These are phyloP conservation scores for Pyricularia grisea DNA, from an alignment of 2,329 filamentous ascomycete genomes.

Conservation along the genomic window DNA sequence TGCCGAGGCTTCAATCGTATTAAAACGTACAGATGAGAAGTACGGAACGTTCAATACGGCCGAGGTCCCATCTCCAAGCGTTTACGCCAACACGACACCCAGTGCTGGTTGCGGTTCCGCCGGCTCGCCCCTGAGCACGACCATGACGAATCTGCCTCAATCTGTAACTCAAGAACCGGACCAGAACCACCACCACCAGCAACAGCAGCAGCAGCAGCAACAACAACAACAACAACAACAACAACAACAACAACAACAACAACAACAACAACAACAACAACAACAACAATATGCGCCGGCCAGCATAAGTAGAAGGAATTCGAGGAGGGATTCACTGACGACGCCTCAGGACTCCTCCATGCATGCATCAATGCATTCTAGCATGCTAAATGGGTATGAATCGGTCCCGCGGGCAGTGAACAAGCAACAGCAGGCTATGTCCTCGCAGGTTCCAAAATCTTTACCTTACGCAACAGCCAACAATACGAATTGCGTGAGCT, in stretches of 20 bases:
- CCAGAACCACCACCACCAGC: too few species aligned
- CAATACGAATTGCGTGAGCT: background rate
- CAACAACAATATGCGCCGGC: background rate
- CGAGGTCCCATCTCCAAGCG: slow-evolving; percentile 47
- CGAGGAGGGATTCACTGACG: background rate
- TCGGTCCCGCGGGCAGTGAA: slow-evolving; percentile 3
- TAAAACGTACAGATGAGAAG: slow-evolving; percentile 70
- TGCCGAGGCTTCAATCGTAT: slow-evolving; percentile 66
- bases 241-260: too few species aligned
- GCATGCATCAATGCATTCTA: background rate
- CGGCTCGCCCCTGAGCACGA: background rate
- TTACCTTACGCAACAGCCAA: background rate
- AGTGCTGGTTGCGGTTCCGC: slow-evolving; percentile 9
- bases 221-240: too few species aligned
- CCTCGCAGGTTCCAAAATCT: background rate
- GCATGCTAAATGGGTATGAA: background rate
- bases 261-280: background rate
- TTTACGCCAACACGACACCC: slow-evolving; percentile 17
- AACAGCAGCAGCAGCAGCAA: too few species aligned
- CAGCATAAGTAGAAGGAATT: background rate
- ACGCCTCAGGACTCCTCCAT: background rate
- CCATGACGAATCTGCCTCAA: background rate
- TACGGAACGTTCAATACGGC: slow-evolving; percentile 63
- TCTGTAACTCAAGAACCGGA: background rate
- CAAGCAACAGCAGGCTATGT: background rate